Evolutionary conservation across 2,329 filamentous ascomycete species (phyloP).

Genomic region (Aspergillus felis): DNA sequence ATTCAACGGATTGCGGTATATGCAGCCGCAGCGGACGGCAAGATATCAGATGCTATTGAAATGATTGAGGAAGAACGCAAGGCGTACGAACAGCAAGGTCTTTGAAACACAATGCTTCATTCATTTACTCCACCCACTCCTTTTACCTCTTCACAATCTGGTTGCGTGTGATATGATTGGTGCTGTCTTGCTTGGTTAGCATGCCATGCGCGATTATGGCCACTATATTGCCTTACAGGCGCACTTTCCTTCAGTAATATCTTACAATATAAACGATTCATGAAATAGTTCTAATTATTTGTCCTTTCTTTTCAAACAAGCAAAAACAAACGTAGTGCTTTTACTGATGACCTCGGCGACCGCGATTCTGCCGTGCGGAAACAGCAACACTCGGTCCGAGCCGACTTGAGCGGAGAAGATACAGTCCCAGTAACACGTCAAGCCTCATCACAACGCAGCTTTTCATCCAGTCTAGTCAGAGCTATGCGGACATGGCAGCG

Average conservation of each 20-base stretch:
- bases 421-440: constrained; percentile 6
- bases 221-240: neutral
- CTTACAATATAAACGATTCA: neutral
- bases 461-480: constrained; percentile 10
- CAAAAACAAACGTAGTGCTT: too few relatives aligned
- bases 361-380: constrained; percentile 2
- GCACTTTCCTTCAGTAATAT: neutral
- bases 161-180: neutral
- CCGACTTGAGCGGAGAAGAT: neutral
- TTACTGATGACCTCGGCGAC: too few relatives aligned
- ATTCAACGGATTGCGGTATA: constrained; percentile 40
- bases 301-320: too few relatives aligned
- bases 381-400: neutral
- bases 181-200: neutral
- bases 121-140: constrained; percentile 2
- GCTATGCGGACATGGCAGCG: constrained; percentile 41
- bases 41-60: constrained; percentile 45
- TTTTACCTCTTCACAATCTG: neutral
- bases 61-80: constrained; percentile 49
- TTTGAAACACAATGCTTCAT: constrained; percentile 1
- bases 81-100: constrained; percentile 32
- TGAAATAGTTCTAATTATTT: too few relatives aligned
- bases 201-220: too few relatives aligned
- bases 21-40: constrained; percentile 42
- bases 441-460: constrained; percentile 3